Evolutionary conservation across 176 grass and related monocot genomes (phyloP).

Genomic region (Bromus sterilis): DNA sequence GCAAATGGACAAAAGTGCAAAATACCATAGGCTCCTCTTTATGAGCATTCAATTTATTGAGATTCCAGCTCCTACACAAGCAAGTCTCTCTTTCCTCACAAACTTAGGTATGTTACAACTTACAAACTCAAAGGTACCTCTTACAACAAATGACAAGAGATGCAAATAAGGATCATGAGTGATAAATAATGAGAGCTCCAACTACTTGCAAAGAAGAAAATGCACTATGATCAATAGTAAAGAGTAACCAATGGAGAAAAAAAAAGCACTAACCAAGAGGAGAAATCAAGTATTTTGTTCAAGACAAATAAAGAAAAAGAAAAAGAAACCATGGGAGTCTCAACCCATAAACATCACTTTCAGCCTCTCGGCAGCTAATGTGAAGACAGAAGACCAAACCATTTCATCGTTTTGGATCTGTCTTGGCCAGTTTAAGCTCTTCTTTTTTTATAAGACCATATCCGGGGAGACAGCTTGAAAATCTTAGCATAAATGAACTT

Average conservation of each 20-base stretch:
- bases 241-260: neutral
- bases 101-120: neutral
- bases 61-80: neutral
- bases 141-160: neutral
- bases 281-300: neutral
- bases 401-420: neutral
- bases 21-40: neutral
- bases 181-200: neutral
- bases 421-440: neutral
- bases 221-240: neutral
- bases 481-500: neutral
- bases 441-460: constrained; percentile 2
- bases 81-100: neutral
- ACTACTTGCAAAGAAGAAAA: neutral
- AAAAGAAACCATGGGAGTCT: neutral
- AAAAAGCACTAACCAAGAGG: neutral
- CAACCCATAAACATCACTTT: neutral
- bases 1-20: neutral
- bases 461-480: neutral
- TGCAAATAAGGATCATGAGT: neutral
- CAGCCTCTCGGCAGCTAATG: neutral
- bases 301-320: neutral
- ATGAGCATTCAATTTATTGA: neutral
- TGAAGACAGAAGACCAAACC: neutral
- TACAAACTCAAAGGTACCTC: neutral